Percentiles rank a stretch among this genome's conserved stretches.
Evolutionary conservation across 1,139 yeast genomes (phyloP).

Genomic region (Candida albicans): DNA sequence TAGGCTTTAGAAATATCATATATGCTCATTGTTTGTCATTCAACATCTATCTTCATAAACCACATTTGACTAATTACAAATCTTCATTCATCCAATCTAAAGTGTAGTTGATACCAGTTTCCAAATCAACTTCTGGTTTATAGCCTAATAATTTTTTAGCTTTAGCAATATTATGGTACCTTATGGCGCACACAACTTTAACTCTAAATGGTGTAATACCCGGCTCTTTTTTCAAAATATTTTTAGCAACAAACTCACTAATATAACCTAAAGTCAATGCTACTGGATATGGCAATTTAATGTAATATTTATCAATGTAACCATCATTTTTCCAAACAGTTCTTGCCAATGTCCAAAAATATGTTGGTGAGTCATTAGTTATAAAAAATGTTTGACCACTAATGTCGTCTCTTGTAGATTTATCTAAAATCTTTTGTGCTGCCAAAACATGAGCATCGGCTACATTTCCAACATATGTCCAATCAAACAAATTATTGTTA

Average conservation of each 20-base stretch:
- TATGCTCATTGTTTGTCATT: too few species aligned
- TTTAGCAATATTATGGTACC: slow-evolving; percentile 89
- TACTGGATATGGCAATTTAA: slow-evolving; percentile 67
- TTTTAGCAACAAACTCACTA: slow-evolving; percentile 67
- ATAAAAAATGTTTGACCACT: slow-evolving; percentile 88
- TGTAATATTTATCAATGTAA: slow-evolving; percentile 65
- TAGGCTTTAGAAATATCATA: background rate
- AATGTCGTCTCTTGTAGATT: slow-evolving; percentile 40
- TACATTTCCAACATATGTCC: slow-evolving; percentile 99
- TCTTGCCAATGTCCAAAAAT: slow-evolving; percentile 96
- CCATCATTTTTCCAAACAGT: slow-evolving; percentile 98
- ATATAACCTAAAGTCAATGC: slow-evolving; percentile 82
- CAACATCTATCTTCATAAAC: slow-evolving; percentile 1
- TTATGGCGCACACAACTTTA: slow-evolving; percentile 86
- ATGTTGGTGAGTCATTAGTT: slow-evolving; percentile 92
- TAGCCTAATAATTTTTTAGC: slow-evolving; percentile 81
- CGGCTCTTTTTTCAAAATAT: slow-evolving; percentile 73
- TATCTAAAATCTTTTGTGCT: slow-evolving; percentile 66
- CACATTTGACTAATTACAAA: slow-evolving; percentile 11
- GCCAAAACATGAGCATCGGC: slow-evolving; percentile 97
- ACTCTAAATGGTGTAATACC: slow-evolving; percentile 97
- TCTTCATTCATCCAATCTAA: slow-evolving; percentile 87
- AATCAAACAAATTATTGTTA: slow-evolving; percentile 89
- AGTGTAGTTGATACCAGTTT: slow-evolving; percentile 78
- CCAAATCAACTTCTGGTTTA: slow-evolving; percentile 75